phyloP scores from a whole-genome alignment of 441 rosid genomes.

The Gossypium aridum region DNA sequence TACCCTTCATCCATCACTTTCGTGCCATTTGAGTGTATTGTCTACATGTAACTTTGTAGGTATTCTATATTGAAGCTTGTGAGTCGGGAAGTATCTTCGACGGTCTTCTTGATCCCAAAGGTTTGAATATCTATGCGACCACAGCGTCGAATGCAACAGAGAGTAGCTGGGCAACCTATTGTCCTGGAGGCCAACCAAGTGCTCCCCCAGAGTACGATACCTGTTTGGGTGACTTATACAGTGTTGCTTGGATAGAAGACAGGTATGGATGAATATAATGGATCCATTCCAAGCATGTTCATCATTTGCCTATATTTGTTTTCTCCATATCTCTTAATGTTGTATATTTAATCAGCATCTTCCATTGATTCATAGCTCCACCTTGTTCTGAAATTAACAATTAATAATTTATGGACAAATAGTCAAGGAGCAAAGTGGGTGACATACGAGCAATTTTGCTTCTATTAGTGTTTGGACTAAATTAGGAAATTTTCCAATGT shows the following conservation, averaged over 20 bases:
- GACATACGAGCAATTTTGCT: neutral
- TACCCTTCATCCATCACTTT: neutral
- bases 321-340: neutral
- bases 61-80: constrained; percentile 95
- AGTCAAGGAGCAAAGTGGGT: neutral
- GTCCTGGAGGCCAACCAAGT: constrained; percentile 83
- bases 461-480: neutral
- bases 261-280: constrained; percentile 37
- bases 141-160: constrained; percentile 90
- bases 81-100: constrained; percentile 95
- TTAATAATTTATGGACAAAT: too few relatives aligned
- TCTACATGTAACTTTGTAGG: constrained; percentile 33
- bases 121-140: constrained; percentile 83
- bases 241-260: constrained; percentile 98
- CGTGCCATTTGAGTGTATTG: neutral
- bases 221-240: constrained; percentile 95
- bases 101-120: constrained; percentile 74
- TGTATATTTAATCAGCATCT: neutral
- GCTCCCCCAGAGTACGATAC: constrained; percentile 83
- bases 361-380: too few relatives aligned
- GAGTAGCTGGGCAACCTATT: constrained; percentile 94
- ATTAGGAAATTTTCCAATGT: neutral
- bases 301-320: neutral
- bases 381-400: too few relatives aligned
- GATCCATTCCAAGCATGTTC: neutral